Evolutionary conservation across 352 stramenopile genomes (phyloP).

Genomic region (Pythium aquatile): DNA sequence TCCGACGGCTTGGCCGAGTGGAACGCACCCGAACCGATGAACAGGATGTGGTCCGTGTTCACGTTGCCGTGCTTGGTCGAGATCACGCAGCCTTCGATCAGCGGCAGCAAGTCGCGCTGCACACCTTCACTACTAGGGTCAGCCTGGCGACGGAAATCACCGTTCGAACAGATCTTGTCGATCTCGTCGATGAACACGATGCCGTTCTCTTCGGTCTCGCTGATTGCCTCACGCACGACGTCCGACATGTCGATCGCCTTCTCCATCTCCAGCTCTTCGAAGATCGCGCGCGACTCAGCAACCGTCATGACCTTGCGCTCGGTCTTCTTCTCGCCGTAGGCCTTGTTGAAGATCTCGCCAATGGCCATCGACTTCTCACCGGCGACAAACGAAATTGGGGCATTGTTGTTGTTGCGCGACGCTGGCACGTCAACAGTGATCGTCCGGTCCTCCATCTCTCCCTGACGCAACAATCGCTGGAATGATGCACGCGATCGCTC

Average conservation of each 20-base stretch:
- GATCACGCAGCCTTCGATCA: constrained; percentile 98
- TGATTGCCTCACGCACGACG: constrained; percentile 81
- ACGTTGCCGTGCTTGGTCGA: constrained; percentile 99
- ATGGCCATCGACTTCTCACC: constrained; percentile 74
- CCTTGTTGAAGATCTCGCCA: constrained; percentile 66
- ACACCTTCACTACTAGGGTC: constrained; percentile 98
- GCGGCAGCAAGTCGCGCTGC: constrained; percentile 97
- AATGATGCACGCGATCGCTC: constrained; percentile 91
- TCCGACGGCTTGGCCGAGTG: constrained; percentile 98
- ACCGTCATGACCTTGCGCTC: constrained; percentile 94
- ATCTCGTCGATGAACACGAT: constrained; percentile 99
- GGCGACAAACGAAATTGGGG: constrained; percentile 70
- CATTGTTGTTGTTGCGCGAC: constrained; percentile 41
- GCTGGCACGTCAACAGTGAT: constrained; percentile 78
- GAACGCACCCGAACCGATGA: constrained; percentile 98
- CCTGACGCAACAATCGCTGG: constrained; percentile 85
- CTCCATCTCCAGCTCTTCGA: constrained; percentile 97
- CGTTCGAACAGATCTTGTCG: constrained; percentile 98
- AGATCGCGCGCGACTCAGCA: constrained; percentile 90
- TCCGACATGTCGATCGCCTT: constrained; percentile 91
- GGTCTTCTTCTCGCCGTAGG: constrained; percentile 79
- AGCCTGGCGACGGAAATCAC: constrained; percentile 90
- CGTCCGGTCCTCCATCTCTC: constrained; percentile 78
- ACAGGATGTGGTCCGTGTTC: constrained; percentile 99
- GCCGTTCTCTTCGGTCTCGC: constrained; percentile 97